Conservation (phyloP, 2,329 filamentous ascomycete species). For the Ophiosphaerella herpotricha region DNA sequence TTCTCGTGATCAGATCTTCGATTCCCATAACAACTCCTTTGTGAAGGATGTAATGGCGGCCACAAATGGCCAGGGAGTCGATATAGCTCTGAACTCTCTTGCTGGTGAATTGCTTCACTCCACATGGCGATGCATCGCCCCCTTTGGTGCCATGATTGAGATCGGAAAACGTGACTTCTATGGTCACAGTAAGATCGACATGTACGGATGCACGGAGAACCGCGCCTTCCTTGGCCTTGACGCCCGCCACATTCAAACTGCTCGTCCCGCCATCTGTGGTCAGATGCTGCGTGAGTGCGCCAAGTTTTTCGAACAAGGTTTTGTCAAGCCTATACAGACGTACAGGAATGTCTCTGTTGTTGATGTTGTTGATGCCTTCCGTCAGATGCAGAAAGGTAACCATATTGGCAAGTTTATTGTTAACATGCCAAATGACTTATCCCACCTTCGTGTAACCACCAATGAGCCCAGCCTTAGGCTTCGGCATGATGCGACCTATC, state of each 20-base stretch:
- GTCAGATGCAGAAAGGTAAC: neutral
- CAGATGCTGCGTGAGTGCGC: too few species aligned
- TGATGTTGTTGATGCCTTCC: neutral
- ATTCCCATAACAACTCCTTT: constrained; percentile 31
- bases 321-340: constrained; percentile 5
- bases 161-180: constrained; percentile 24
- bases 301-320: constrained; percentile 3
- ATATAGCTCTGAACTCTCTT: constrained; percentile 40
- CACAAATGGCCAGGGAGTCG: constrained; percentile 41
- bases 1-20: constrained; percentile 37
- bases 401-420: neutral
- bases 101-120: constrained; percentile 33
- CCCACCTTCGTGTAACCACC: constrained; percentile 33
- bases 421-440: constrained; percentile 16
- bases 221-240: neutral
- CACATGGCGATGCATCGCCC: constrained; percentile 53
- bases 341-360: constrained; percentile 24
- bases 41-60: constrained; percentile 15
- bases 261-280: too few species aligned
- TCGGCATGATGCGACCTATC: constrained; percentile 11
- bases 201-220: constrained; percentile 5
- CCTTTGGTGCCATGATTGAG: constrained; percentile 23
- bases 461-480: constrained; percentile 34
- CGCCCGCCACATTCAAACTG: neutral
- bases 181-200: constrained; percentile 5